Conservation (phyloP, 345 rosid genomes). For the Populus nigra region DNA sequence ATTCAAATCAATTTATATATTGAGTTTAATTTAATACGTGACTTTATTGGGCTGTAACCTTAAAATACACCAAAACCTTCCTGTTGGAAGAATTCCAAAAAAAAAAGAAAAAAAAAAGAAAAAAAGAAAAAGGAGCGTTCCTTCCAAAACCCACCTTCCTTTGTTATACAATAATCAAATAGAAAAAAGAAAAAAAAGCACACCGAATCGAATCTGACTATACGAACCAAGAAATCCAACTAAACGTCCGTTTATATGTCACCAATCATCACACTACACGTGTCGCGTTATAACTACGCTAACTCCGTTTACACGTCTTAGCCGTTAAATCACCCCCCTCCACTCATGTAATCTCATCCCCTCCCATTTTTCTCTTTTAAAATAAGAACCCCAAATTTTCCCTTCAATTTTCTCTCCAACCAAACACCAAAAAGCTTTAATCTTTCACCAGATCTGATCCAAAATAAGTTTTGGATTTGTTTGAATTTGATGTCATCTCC, state of each 20-base stretch:
- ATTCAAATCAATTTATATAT: too few species aligned
- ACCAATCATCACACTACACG: constrained; percentile 22
- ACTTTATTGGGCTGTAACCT: not conserved
- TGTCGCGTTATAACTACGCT: constrained; percentile 29
- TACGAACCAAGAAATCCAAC: not conserved
- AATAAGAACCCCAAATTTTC: not conserved
- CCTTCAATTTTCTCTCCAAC: not conserved
- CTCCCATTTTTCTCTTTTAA: not conserved
- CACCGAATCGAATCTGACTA: too few species aligned
- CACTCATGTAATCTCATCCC: not conserved
- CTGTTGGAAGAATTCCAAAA: not conserved
- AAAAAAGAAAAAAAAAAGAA: too few species aligned
- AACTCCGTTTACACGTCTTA: constrained; percentile 29
- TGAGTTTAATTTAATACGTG: too few species aligned
- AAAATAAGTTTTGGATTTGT: not conserved
- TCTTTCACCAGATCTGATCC: not conserved
- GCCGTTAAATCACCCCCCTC: constrained; percentile 20
- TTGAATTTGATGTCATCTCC: constrained; percentile 46
- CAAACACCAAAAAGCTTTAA: not conserved
- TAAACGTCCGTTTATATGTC: not conserved
- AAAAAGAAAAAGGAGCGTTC: not conserved
- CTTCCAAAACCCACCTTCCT: not conserved
- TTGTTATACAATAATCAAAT: not conserved
- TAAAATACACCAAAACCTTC: not conserved
- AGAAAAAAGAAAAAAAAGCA: not conserved